A percentile compares a stretch with the other conserved stretches of the same genome.
These are phyloP conservation scores for Ogataea pini DNA, from an alignment of 805 yeast genomes.

Conservation along the genomic window DNA sequence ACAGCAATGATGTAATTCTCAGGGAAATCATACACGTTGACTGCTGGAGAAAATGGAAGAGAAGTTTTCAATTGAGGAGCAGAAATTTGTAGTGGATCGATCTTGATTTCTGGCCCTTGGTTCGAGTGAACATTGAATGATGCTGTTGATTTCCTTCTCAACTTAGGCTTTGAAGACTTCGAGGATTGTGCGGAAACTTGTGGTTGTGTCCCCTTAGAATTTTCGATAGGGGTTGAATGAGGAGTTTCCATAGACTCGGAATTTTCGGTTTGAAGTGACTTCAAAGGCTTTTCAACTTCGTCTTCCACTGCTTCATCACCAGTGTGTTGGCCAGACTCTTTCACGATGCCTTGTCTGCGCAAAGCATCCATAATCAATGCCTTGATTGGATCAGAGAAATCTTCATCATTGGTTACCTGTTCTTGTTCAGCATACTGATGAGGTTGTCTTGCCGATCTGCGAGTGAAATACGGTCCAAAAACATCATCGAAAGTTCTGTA, in stretches of 20 bases:
- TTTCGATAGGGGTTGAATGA: constrained; percentile 8
- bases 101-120: constrained; percentile 18
- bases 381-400: constrained; percentile 5
- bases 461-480: constrained; percentile 21
- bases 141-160: constrained; percentile 20
- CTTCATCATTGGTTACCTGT: background rate
- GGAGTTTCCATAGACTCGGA: background rate
- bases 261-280: background rate
- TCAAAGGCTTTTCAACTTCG: background rate
- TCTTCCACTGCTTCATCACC: constrained; percentile 8
- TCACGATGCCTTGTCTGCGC: background rate
- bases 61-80: constrained; percentile 43
- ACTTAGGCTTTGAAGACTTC: constrained; percentile 7
- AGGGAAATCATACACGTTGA: constrained; percentile 56
- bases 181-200: no score
- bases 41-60: constrained; percentile 57
- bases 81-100: constrained; percentile 46
- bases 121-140: constrained; percentile 23
- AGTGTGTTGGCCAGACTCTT: no score
- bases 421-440: background rate
- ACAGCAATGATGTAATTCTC: constrained; percentile 48
- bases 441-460: constrained; percentile 12
- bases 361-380: constrained; percentile 4
- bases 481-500: constrained; percentile 19
- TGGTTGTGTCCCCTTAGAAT: background rate